Base-by-base conservation (phyloP, 345 rosid species). In the Pugionium cornutum region DNA sequence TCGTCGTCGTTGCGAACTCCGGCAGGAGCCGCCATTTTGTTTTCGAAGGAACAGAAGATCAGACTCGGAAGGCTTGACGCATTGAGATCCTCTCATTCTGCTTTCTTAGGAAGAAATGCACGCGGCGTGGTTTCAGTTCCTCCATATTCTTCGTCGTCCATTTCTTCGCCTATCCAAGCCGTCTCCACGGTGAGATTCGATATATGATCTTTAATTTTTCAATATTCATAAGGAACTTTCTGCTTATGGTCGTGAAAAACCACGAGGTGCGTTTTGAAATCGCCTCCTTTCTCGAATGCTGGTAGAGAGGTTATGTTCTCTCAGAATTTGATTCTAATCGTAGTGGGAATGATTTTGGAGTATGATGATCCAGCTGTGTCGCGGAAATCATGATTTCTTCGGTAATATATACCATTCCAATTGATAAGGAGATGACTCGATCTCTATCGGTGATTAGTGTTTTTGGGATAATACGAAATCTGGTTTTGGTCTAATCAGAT, bases 171-270 rank as follows among this genome's bases (percentile, higher is more conserved):
- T 58, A 67, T 86, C 7, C 69, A 84, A 78, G 97, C 97, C 61
- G 89, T 92, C 54, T 82, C 97, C 30, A 78, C 98, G 76, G 98
- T 92, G 29, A 71, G 90, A 62, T 57, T 69, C 59, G 30, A 32
- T 47, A 4, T 31, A 33, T 47, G 0, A 2, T 9, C 35, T 32
- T 40, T 5, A 4, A 9, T 65, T 10, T 1, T 7, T 1, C 5
- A 3, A 25, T 33, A n/a, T 5, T 4, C 27, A 4, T 36, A 33
- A n/a, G 3, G 29, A 31, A n/a, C 18, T 42, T 40, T 6, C n/a
- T 47, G 39, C 6, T 59, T 18, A 2, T 59, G 44, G 10, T 32
- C 1, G 36, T 27, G 48, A 37, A 30, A 11, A 2, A 53, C 50
- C 28, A 27, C 28, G 18, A 18, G 18, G 6, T 25, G 32, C 25